phyloP scores from a whole-genome alignment of 148 eudicot genomes.

The Amaranthus palmeri region DNA sequence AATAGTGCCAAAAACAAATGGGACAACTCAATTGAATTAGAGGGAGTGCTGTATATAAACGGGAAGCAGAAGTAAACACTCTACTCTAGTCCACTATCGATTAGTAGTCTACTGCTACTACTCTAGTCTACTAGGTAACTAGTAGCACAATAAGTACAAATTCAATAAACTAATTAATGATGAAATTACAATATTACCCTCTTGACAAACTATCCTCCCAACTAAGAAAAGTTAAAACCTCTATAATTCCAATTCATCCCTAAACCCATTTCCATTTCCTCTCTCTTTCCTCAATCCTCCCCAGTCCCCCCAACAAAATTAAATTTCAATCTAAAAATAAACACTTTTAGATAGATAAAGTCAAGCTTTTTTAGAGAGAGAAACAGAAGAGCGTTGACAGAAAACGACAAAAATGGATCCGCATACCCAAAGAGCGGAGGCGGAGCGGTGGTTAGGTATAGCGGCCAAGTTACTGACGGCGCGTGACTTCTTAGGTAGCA shows the following conservation, averaged over 20 bases:
- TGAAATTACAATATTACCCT: conserved; percentile 16
- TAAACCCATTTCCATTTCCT: conserved; percentile 3
- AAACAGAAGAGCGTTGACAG: background rate
- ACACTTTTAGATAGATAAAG: conserved; percentile 6
- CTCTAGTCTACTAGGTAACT: background rate
- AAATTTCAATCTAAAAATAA: background rate
- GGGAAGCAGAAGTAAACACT: too few species aligned
- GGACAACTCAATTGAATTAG: too few species aligned
- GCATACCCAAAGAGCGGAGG: conserved; percentile 51
- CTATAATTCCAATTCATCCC: background rate
- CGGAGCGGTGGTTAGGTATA: conserved; percentile 71
- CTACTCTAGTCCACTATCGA: too few species aligned
- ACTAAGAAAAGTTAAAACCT: background rate
- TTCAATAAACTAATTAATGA: too few species aligned
- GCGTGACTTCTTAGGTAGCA: conserved; percentile 64
- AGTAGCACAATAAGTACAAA: background rate
- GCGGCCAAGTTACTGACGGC: conserved; percentile 65
- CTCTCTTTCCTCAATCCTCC: background rate
- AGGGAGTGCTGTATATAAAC: too few species aligned
- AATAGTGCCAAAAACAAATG: too few species aligned
- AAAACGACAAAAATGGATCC: conserved; percentile 43
- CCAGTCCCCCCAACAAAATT: background rate
- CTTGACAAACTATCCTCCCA: background rate
- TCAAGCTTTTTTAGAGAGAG: conserved; percentile 9
- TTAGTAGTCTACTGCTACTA: background rate